A percentile compares a stretch with the other conserved stretches of the same genome.
Conservation (phyloP, 2,329 filamentous ascomycete species). For the Sporothrix globosa region DNA sequence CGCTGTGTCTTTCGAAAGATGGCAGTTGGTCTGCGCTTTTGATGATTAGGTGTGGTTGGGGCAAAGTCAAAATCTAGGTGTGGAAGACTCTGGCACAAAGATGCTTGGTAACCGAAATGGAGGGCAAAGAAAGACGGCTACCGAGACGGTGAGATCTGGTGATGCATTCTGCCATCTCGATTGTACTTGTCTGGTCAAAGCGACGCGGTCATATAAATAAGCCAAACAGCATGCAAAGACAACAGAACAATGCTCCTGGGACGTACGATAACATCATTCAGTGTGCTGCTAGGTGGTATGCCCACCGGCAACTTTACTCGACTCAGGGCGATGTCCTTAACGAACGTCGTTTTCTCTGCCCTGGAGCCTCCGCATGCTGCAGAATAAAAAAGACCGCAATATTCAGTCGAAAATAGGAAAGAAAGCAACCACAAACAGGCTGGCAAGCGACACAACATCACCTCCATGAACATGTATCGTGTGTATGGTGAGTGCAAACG, state of each 20-base stretch:
- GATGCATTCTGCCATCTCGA: background rate
- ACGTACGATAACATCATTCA: background rate
- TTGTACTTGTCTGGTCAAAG: background rate
- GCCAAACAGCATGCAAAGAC: background rate
- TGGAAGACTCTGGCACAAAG: background rate
- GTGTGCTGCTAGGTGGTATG: background rate
- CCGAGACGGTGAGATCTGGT: background rate
- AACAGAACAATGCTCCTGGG: background rate
- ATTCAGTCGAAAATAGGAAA: background rate
- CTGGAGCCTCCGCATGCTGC: background rate
- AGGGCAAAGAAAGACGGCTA: background rate
- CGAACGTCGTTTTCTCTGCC: background rate
- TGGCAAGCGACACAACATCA: background rate
- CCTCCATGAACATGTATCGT: background rate
- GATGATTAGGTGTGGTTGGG: background rate
- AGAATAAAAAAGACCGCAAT: background rate
- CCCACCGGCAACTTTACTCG: background rate
- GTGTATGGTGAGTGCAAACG: constrained; percentile 6
- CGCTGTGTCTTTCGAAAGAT: background rate
- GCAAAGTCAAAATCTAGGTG: background rate
- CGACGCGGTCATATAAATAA: constrained; percentile 3
- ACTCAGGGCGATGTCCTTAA: background rate
- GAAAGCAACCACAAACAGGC: background rate
- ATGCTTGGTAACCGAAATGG: background rate
- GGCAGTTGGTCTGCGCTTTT: background rate